Conservation (phyloP, 305 asterid species). For the Solanum hybrid region DNA sequence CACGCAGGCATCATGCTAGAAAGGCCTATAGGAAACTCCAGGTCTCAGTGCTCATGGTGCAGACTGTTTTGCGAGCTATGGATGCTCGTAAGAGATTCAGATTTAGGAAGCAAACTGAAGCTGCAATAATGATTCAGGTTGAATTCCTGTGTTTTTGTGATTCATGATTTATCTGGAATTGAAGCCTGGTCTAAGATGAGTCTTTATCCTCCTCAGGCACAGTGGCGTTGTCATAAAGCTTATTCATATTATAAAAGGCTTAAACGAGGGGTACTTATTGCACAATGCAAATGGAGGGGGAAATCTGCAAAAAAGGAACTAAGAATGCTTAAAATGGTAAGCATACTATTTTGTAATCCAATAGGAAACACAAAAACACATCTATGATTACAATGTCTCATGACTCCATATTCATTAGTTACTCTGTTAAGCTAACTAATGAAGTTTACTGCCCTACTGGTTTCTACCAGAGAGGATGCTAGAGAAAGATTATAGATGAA, state of each 20-base stretch:
- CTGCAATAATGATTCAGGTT: constrained; percentile 82
- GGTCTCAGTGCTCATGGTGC: constrained; percentile 60
- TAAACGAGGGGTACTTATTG: constrained; percentile 54
- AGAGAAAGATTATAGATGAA: background rate
- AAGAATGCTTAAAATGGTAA: constrained; percentile 87
- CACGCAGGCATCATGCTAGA: constrained; percentile 52
- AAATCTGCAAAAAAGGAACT: constrained; percentile 65
- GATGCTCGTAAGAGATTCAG: constrained; percentile 56
- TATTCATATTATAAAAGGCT: constrained; percentile 55
- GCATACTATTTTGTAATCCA: constrained; percentile 18
- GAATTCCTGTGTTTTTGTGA: background rate
- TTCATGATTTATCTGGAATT: constrained; percentile 13
- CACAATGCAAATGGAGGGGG: constrained; percentile 94
- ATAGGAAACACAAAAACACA: background rate
- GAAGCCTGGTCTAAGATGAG: constrained; percentile 15
- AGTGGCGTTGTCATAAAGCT: constrained; percentile 81
- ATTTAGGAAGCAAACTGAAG: constrained; percentile 67
- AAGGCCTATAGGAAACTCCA: constrained; percentile 46
- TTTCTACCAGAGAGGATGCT: background rate
- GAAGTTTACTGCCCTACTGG: background rate
- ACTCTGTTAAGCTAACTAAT: background rate
- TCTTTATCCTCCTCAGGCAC: constrained; percentile 40
- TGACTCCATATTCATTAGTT: background rate
- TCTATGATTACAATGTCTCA: background rate
- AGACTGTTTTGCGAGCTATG: constrained; percentile 73